Conservation (phyloP, 2,329 filamentous ascomycete genomes). For the Xylariaceae sp. region DNA sequence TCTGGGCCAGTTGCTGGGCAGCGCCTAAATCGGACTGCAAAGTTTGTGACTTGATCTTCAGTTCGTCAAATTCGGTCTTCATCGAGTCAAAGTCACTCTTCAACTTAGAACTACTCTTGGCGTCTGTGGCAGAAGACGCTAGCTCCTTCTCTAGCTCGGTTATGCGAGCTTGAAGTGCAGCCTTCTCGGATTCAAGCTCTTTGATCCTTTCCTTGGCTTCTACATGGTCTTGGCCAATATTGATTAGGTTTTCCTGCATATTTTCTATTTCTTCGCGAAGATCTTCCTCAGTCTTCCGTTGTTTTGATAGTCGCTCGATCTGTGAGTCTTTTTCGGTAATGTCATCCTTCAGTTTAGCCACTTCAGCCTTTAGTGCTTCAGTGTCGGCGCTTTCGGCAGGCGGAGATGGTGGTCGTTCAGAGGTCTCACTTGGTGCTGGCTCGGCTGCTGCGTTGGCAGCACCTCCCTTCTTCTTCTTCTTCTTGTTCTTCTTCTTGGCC, state of each 20-base stretch:
- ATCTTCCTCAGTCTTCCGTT: slow-evolving; percentile 71
- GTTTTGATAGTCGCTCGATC: slow-evolving; percentile 67
- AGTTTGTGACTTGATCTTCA: slow-evolving; percentile 65
- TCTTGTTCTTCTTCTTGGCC: slow-evolving; percentile 68
- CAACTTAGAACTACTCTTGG: slow-evolving; percentile 50
- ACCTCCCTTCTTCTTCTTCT: slow-evolving; percentile 82
- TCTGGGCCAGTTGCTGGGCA: slow-evolving; percentile 80
- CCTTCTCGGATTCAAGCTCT: slow-evolving; percentile 65
- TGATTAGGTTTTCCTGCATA: slow-evolving; percentile 72
- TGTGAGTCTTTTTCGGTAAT: slow-evolving; percentile 64
- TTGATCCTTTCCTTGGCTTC: slow-evolving; percentile 76
- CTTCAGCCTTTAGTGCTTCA: slow-evolving; percentile 44
- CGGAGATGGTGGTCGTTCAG: slow-evolving; percentile 33
- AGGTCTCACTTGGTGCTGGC: slow-evolving; percentile 33
- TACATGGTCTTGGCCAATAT: slow-evolving; percentile 79
- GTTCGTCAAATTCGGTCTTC: slow-evolving; percentile 57
- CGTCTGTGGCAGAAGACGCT: slow-evolving; percentile 31
- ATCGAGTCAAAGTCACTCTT: slow-evolving; percentile 56
- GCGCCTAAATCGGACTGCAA: slow-evolving; percentile 82
- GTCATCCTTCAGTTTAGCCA: slow-evolving; percentile 48
- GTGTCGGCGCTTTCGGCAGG: slow-evolving; percentile 28
- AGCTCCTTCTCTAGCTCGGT: slow-evolving; percentile 69
- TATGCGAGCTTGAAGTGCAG: slow-evolving; percentile 60
- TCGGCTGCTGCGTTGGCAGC: slow-evolving; percentile 42
- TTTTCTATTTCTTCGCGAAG: slow-evolving; percentile 82